Evolutionary conservation across 805 yeast genomes (phyloP), one percentile per base, ranked within the genome.

Genomic region (Saturnispora zaruensis): DNA sequence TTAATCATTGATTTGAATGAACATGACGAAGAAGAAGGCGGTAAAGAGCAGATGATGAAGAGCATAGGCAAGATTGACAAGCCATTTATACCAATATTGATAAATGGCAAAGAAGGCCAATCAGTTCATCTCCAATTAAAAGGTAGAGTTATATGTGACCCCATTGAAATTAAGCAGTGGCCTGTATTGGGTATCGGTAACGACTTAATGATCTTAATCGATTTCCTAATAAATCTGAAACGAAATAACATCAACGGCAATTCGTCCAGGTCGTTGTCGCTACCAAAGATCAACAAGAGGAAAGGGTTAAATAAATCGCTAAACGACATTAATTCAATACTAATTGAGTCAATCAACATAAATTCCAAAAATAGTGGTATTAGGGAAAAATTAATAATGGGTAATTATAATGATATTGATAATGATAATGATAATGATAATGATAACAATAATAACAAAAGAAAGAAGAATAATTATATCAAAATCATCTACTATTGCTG

Each of bases 171-270:
- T 42, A 53, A 25, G 7, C 26, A 55, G 33, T 57, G 66, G 1
- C 46, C 64, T 4, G 6, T 36, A n/a, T 6, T 36, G 13, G 40
- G 40, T 36, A 51, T 61, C 38, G 50, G 36, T 7, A 64, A 63
- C 50, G 68, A 67, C 45, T 51, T 68, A 34, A 60, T 66, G 56
- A 51, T 51, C 1, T 54, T 67, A 47, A 64, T 67, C 46, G 65
- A 66, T 47, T 64, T 66, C 36, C 56, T 67, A 7, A 56, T 59
- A 5, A 60, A 59, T 25, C 24, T 40, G 6, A 40, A 40, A 32
- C 6, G 21, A 24, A 23, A 11, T 25, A 33, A 38, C 23, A 6
- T 24, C 28, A n/a, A 18, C 13, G 25, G 7, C 18, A 24, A 20
- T 26, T 26, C 36, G 28, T 37, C 32, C 6, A 23, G 24, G n/a